A percentile compares a stretch with the other conserved stretches of the same genome.
These are phyloP conservation scores for Tetramitus jugosus DNA, from an alignment of 208 protist genomes.

Conservation along the genomic window DNA sequence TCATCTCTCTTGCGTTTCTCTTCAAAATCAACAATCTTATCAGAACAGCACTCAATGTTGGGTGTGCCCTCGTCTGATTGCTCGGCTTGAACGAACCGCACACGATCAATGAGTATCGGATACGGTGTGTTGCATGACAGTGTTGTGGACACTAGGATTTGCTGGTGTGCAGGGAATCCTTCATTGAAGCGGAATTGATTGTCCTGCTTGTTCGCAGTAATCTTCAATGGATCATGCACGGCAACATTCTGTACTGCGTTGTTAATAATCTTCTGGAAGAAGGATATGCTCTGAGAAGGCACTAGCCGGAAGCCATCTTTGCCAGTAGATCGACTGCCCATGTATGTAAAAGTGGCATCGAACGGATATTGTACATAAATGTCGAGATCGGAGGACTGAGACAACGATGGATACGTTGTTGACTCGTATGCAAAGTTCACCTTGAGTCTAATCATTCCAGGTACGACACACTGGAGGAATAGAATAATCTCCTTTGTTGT, in stretches of 20 bases:
- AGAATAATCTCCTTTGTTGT: not conserved
- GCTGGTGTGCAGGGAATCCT: not conserved
- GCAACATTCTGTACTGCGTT: not conserved
- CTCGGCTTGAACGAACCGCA: not conserved
- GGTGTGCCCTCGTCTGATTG: not conserved
- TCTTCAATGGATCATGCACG: not conserved
- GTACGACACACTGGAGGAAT: not conserved
- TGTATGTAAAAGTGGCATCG: not conserved
- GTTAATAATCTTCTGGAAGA: not conserved
- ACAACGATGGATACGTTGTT: not conserved
- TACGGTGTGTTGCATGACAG: not conserved
- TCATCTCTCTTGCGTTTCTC: too few relatives aligned
- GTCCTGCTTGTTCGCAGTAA: not conserved
- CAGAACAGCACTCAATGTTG: not conserved
- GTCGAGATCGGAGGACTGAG: not conserved
- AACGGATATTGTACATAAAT: not conserved
- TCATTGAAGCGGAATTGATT: not conserved
- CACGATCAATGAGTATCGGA: not conserved
- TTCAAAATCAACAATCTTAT: not conserved
- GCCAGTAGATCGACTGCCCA: not conserved
- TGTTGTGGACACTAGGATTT: not conserved
- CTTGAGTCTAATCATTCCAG: not conserved
- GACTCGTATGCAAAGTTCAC: not conserved
- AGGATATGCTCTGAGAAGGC: not conserved
- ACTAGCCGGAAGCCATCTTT: not conserved